phyloP scores from a whole-genome alignment of 495 filamentous ascomycete species.

The Neurospora africana region DNA sequence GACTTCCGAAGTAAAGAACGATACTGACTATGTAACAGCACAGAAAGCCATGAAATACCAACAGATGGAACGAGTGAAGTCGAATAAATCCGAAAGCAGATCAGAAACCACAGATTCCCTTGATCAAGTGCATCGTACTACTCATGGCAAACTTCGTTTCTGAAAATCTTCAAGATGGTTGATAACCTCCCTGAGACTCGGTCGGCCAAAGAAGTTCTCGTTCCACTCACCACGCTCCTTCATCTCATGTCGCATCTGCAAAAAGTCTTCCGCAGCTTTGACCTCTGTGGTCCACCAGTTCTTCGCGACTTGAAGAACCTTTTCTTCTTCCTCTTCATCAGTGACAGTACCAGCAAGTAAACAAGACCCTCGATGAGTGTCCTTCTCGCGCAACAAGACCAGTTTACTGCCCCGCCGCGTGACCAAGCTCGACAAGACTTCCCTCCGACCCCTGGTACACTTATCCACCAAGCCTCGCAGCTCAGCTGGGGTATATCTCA shows the following conservation, averaged over 20 bases:
- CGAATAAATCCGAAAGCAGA: background rate
- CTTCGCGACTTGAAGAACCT: slow-evolving; percentile 23
- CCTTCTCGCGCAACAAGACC: slow-evolving; percentile 14
- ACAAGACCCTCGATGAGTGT: background rate
- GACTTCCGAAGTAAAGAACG: no score
- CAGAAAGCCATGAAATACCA: background rate
- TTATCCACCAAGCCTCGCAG: slow-evolving; percentile 30
- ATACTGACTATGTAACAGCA: background rate
- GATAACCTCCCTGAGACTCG: slow-evolving; percentile 26
- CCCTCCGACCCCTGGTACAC: slow-evolving; percentile 34
- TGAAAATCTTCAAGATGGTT: background rate
- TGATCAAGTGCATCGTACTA: background rate
- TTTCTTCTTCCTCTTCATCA: background rate
- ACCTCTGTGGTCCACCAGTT: slow-evolving; percentile 34
- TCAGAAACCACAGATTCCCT: background rate
- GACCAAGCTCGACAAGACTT: slow-evolving; percentile 24
- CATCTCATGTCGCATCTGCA: slow-evolving; percentile 19
- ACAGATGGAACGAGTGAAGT: no score
- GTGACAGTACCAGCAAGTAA: background rate
- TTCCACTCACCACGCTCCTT: slow-evolving; percentile 28
- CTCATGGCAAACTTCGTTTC: background rate
- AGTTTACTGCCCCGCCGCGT: slow-evolving; percentile 28
- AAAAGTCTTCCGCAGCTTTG: slow-evolving; percentile 28
- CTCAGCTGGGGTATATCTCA: slow-evolving; percentile 24
- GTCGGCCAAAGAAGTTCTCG: slow-evolving; percentile 32